These are phyloP conservation scores for Ensete glaucum DNA, from an alignment of 176 grass and related monocot species.

Conservation along the genomic window DNA sequence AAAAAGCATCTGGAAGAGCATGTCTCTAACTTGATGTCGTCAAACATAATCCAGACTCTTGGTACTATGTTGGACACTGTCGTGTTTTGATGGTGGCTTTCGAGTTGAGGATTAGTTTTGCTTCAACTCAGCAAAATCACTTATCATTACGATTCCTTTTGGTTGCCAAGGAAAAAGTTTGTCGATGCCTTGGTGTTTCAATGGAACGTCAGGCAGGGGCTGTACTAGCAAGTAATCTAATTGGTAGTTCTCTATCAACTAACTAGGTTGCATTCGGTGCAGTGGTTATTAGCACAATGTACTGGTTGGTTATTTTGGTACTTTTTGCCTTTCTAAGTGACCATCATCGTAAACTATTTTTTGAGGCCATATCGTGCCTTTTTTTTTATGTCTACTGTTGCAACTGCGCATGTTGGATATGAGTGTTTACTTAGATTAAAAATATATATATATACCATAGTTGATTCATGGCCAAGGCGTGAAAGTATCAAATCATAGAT, in stretches of 20 bases:
- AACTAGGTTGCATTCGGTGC: neutral
- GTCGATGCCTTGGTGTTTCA: neutral
- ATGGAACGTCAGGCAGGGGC: neutral
- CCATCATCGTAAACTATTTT: neutral
- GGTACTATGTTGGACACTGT: conserved; percentile 95
- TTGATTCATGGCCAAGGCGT: too few relatives aligned
- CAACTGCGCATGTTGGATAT: neutral
- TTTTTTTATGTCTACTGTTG: neutral
- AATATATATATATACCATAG: too few relatives aligned
- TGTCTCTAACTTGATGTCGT: conserved; percentile 94
- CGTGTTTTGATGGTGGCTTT: conserved; percentile 36
- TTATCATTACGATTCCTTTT: neutral
- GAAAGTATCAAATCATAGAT: too few relatives aligned
- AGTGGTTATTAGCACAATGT: neutral
- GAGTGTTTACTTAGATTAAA: too few relatives aligned
- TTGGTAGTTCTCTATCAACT: neutral
- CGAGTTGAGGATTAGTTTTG: neutral
- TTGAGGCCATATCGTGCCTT: neutral
- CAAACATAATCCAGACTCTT: conserved; percentile 94
- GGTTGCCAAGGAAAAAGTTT: neutral
- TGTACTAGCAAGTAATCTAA: neutral
- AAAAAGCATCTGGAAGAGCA: conserved; percentile 99
- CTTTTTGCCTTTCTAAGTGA: neutral
- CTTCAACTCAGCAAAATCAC: neutral
- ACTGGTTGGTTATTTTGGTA: neutral